Base-by-base conservation (phyloP, 306 rosid genomes). In the Calophaca sinica region DNA sequence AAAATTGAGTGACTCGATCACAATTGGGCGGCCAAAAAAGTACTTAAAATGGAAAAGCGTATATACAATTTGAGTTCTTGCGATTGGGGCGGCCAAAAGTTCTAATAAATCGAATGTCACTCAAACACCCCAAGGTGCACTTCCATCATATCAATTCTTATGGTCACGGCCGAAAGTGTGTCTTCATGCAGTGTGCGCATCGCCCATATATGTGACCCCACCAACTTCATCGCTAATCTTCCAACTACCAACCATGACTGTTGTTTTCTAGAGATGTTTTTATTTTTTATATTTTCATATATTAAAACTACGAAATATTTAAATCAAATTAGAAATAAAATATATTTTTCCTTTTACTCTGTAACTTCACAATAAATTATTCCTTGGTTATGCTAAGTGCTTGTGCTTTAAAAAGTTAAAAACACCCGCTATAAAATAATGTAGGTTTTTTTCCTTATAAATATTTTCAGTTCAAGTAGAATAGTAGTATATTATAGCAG, bases 71-170 rank as follows among this genome's bases (percentile, higher is more conserved):
- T 15, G 26, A 55, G 26, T 42, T 53, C 55, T 73, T 14, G 63
- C 76, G 38, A 70, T 61, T 75, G 71, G 81, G 88, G 84, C 73
- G 83, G 85, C 90, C 64, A 79, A 83, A 87, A 82, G 75, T 61
- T 20, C 6, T 26, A 52, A 82, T n/a, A 78, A 55, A 53, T 72
- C 62, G 72, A 14, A 65, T 54, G 76, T 63, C 68, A 79, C 58
- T 64, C 6, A 62, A 49, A 54, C 84, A 81, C 65, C 79, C 52
- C 60, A 72, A 67, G 39, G 70, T 60, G 72, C 70, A 14, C 89
- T 74, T 72, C 51, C 28, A 63, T 42, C 45, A 68, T 61, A 66
- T n/a, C n/a, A n/a, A n/a, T 41, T 62, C 31, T 48, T 55, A 62
- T 53, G 76, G 79, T 68, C 26, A 20, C 26, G 26, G 26, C 26